phyloP scores from a whole-genome alignment of 495 filamentous ascomycete genomes.

The Talaromyces trachyspermus region DNA sequence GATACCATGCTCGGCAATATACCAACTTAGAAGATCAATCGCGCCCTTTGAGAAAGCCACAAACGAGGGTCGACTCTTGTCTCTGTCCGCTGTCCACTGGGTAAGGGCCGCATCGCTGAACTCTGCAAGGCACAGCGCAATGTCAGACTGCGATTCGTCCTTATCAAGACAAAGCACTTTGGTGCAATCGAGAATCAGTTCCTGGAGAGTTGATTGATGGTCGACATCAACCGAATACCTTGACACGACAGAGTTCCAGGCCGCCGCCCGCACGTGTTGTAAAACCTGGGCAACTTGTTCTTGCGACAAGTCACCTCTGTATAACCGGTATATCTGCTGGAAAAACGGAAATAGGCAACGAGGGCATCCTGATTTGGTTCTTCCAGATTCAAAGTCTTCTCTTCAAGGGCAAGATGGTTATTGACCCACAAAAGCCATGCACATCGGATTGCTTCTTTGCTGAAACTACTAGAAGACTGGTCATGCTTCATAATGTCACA shows the following conservation, averaged over 20 bases:
- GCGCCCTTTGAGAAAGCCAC: conserved; percentile 76
- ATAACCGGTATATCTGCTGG: conserved; percentile 73
- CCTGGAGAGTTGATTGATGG: conserved; percentile 70
- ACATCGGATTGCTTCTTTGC: conserved; percentile 49
- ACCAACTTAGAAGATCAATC: conserved; percentile 59
- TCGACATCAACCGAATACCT: conserved; percentile 82
- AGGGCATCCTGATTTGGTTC: conserved; percentile 66
- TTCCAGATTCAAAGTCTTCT: conserved; percentile 37
- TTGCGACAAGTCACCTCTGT: conserved; percentile 53
- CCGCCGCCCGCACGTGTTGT: conserved; percentile 50
- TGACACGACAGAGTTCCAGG: conserved; percentile 61
- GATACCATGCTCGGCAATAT: conserved; percentile 55
- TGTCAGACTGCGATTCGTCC: conserved; percentile 54
- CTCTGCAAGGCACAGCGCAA: conserved; percentile 61
- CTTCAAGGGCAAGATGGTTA: conserved; percentile 47
- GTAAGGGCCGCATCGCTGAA: conserved; percentile 59
- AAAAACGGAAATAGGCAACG: conserved; percentile 71
- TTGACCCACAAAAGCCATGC: conserved; percentile 70
- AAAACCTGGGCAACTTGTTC: conserved; percentile 50
- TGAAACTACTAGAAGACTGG: conserved; percentile 37
- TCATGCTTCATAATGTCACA: conserved; percentile 57
- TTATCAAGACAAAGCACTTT: conserved; percentile 64
- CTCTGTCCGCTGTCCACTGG: conserved; percentile 26
- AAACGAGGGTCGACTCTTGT: conserved; percentile 57
- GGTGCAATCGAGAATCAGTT: conserved; percentile 61